phyloP scores from a whole-genome alignment of 2,329 filamentous ascomycete genomes.

The Cordyceps militaris region DNA sequence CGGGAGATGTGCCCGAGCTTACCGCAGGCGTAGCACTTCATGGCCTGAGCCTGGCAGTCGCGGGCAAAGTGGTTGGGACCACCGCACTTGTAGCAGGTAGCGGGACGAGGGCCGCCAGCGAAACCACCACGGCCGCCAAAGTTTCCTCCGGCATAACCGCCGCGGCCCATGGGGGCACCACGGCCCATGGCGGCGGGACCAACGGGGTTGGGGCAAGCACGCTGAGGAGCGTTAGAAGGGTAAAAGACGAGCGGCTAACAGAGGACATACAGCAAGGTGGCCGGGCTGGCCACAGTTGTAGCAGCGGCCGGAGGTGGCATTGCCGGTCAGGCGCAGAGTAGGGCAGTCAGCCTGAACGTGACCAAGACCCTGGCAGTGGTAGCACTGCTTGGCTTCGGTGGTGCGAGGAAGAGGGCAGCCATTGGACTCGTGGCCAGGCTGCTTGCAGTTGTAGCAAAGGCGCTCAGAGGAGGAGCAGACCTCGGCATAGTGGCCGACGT shows the following conservation, averaged over 20 bases:
- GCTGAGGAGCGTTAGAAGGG: slow-evolving; percentile 36
- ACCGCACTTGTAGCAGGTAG: slow-evolving; percentile 69
- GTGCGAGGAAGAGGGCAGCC: slow-evolving; percentile 93
- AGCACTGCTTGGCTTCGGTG: slow-evolving; percentile 99
- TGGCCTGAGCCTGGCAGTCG: slow-evolving; percentile 95
- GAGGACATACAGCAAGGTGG: slow-evolving; percentile 70
- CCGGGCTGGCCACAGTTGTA: slow-evolving; percentile 94
- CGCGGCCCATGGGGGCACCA: slow-evolving; percentile 62
- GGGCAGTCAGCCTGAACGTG: slow-evolving; percentile 99
- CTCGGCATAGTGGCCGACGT: slow-evolving; percentile 75
- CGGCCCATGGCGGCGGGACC: slow-evolving; percentile 51
- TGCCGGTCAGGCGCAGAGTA: slow-evolving; percentile 83
- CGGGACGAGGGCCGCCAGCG: slow-evolving; percentile 58
- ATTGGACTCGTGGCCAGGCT: slow-evolving; percentile 83
- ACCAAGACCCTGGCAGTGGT: slow-evolving; percentile 96
- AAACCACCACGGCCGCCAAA: slow-evolving; percentile 66
- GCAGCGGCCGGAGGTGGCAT: slow-evolving; percentile 77
- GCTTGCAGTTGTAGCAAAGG: slow-evolving; percentile 90
- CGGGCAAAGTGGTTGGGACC: slow-evolving; percentile 97
- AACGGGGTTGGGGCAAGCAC: slow-evolving; percentile 74
- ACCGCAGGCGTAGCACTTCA: slow-evolving; percentile 97
- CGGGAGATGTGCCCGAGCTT: slow-evolving; percentile 89
- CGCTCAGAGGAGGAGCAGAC: slow-evolving; percentile 97
- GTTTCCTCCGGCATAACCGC: slow-evolving; percentile 53
- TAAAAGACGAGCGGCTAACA: neutral